Base-by-base conservation (phyloP, 2,329 filamentous ascomycete species). In the Grosmannia clavigera region DNA sequence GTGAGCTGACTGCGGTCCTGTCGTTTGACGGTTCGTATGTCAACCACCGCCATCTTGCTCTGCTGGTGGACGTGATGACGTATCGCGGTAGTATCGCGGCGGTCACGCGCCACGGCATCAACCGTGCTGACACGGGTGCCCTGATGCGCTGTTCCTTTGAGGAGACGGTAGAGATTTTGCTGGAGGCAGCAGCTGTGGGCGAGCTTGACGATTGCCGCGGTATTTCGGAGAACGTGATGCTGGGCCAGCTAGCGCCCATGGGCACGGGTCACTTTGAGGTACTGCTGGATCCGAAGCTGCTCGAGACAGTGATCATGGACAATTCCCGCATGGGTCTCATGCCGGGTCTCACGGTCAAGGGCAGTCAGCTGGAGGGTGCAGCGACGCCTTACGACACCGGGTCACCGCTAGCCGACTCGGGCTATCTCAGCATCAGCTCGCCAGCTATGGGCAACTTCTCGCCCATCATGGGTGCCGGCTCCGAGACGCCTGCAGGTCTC, bases 71-170 rank as follows among this genome's bases (percentile, higher is more conserved):
- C 75, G 90, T 99, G 64, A 99, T 99, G 94, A 96, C 92, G 33
- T 91, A 95, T 68, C 84, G 94, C 68, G 94, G 94, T 66, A 87
- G 88, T 68, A 86, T 99, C 68, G 96, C 96, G 73, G 92, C 94
- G 16, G 92, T 99, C 64, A 99, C 94, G 60, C 89, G 94, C 74
- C 94, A 99, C 71, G 94, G 94, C 76, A 99, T 99, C 78, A 99
- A 99, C 78, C 86, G 94, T 68, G 90, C 92, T 31, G 94, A 99
- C 70, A 99, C 95, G 63, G 94, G 94, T 78, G 95, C 94, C 11
- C 81, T 99, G 68, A 99, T 99, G 94, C 88, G 94, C 73, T 99
- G 95, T 80, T 99, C 94, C 2, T 99, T 99, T 75, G 94, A 99
- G 75, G 95, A 99, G 74, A 99, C 94, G 0, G 94, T 99, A 50